Evolutionary conservation across 108 stramenopile species (phyloP).

Genomic region (Pinguiococcus pyrenoidosus): DNA sequence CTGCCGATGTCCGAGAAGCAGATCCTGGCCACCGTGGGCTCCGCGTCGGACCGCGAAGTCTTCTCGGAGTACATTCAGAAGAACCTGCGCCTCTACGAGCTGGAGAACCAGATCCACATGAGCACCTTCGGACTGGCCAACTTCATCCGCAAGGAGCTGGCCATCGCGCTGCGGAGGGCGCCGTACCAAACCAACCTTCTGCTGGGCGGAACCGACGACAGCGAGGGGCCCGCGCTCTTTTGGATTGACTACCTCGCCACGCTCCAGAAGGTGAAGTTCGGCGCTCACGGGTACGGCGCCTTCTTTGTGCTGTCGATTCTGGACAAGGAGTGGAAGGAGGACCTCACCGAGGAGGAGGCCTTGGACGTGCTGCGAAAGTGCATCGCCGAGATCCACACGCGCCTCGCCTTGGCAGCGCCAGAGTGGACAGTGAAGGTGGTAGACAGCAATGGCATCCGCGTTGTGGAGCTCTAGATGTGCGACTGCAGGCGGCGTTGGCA

Average conservation of each 20-base stretch:
- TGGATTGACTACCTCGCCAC: conserved; percentile 82
- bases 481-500: no score
- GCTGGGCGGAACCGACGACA: conserved; percentile 72
- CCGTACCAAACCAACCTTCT: conserved; percentile 91
- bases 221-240: conserved; percentile 49
- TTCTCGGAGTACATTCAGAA: conserved; percentile 88
- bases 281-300: conserved; percentile 71
- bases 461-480: conserved; percentile 38
- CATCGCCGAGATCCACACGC: conserved; percentile 72
- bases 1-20: conserved; percentile 27
- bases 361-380: conserved; percentile 63
- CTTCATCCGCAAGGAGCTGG: conserved; percentile 76
- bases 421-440: conserved; percentile 89
- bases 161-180: conserved; percentile 76
- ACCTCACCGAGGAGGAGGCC: conserved; percentile 60
- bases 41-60: conserved; percentile 66
- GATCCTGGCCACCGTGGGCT: conserved; percentile 70
- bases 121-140: conserved; percentile 82
- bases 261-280: conserved; percentile 41
- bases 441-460: conserved; percentile 70
- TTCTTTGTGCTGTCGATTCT: conserved; percentile 86
- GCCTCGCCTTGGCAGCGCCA: conserved; percentile 71
- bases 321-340: conserved; percentile 74
- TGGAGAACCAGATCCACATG: conserved; percentile 75
- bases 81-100: conserved; percentile 82